Evolutionary conservation across 176 grass and related monocot genomes (phyloP).

Genomic region (Oryza glumipatula): DNA sequence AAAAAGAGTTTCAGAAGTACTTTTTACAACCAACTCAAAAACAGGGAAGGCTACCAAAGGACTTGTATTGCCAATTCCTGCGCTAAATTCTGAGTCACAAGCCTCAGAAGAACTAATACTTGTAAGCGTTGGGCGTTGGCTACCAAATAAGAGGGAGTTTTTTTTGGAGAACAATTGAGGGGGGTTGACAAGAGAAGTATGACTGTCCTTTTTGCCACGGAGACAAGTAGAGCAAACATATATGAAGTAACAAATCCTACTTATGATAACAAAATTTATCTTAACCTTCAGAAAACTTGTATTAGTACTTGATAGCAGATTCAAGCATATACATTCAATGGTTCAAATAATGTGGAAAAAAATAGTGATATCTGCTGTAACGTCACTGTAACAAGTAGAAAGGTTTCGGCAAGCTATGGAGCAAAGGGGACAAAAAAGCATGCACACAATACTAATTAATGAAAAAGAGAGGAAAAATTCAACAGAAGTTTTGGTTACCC

Average conservation of each 20-base stretch:
- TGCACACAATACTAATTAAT: background rate
- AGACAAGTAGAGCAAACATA: background rate
- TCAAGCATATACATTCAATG: slow-evolving; percentile 3
- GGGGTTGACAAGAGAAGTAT: background rate
- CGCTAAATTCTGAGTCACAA: background rate
- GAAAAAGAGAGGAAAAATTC: background rate
- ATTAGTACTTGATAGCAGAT: background rate
- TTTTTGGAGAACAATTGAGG: background rate
- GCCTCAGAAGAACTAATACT: background rate
- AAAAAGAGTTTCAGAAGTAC: background rate
- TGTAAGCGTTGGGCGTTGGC: background rate
- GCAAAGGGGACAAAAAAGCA: background rate
- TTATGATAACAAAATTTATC: background rate
- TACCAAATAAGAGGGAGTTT: background rate
- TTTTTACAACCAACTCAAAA: background rate
- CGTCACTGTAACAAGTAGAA: slow-evolving; percentile 1
- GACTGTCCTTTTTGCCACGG: background rate
- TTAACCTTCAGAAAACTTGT: background rate
- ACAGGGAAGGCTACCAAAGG: background rate
- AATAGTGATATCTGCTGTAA: background rate
- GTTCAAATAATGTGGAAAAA: background rate
- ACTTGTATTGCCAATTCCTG: background rate
- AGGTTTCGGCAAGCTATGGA: background rate
- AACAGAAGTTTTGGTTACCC: background rate
- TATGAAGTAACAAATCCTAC: background rate